These are phyloP conservation scores for Calonectria leucothoes DNA, from an alignment of 2,329 filamentous ascomycete genomes.

Conservation along the genomic window DNA sequence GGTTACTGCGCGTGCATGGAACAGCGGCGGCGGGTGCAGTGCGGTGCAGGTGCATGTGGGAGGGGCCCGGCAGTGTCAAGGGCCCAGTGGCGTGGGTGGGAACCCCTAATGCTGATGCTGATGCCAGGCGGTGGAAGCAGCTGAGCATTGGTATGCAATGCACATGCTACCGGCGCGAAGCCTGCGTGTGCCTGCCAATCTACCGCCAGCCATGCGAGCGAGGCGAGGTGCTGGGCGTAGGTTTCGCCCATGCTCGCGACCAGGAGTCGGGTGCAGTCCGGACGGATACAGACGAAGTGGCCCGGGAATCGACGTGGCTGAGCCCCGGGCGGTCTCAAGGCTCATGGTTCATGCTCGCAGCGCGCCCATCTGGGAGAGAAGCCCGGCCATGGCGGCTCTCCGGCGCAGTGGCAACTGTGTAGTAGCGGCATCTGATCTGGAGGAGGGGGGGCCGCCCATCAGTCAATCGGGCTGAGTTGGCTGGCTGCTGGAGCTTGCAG, in stretches of 20 bases:
- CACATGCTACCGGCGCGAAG: not conserved
- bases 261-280: not conserved
- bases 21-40: not conserved
- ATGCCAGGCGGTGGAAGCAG: not conserved
- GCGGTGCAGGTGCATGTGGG: too few relatives aligned
- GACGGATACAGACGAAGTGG: not conserved
- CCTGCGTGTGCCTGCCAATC: not conserved
- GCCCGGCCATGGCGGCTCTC: not conserved
- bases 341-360: not conserved
- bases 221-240: not conserved
- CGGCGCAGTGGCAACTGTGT: not conserved
- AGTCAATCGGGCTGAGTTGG: not conserved
- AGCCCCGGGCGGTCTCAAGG: too few relatives aligned
- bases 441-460: not conserved
- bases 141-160: not conserved
- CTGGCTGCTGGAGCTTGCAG: not conserved
- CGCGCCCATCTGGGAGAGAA: not conserved
- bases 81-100: not conserved
- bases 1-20: conserved; percentile 10
- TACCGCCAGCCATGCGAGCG: not conserved
- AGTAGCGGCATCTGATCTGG: not conserved
- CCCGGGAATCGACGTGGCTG: not conserved
- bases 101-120: not conserved
- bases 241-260: not conserved
- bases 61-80: not conserved